Conservation (phyloP, 164 flowering plant species). For the Nymphaea colorata region DNA sequence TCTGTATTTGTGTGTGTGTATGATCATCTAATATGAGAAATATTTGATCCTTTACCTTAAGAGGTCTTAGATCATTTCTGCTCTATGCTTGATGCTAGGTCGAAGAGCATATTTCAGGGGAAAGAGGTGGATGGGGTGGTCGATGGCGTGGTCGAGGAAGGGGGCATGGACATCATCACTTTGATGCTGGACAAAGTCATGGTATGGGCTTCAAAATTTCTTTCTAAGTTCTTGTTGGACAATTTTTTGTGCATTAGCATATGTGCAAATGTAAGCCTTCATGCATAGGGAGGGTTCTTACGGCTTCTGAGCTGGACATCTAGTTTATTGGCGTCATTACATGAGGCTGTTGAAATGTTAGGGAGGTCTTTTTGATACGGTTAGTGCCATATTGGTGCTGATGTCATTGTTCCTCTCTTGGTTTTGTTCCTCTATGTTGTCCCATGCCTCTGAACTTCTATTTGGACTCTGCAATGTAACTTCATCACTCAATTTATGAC, state of each 20-base stretch:
- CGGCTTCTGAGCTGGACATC: too few relatives aligned
- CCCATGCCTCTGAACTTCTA: too few relatives aligned
- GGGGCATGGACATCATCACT: slow-evolving; percentile 30
- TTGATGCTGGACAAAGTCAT: slow-evolving; percentile 18
- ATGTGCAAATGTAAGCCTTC: background rate
- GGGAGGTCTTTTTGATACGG: background rate
- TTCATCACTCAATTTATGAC: too few relatives aligned
- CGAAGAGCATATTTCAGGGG: slow-evolving; percentile 30
- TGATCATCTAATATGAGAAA: too few relatives aligned
- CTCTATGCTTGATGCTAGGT: slow-evolving; percentile 17
- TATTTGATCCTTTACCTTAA: too few relatives aligned
- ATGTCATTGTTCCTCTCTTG: background rate
- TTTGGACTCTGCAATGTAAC: too few relatives aligned
- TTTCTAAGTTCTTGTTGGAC: background rate
- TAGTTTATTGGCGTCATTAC: too few relatives aligned
- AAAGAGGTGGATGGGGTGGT: slow-evolving; percentile 37
- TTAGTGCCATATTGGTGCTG: too few relatives aligned
- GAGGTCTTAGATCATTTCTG: background rate
- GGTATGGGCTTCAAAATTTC: slow-evolving; percentile 21
- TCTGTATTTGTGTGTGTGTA: too few relatives aligned
- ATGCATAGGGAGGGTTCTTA: background rate
- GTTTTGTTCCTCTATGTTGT: background rate
- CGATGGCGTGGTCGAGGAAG: slow-evolving; percentile 42
- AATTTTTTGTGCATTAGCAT: background rate
- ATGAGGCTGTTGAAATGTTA: background rate